Percentiles rank a stretch among this genome's conserved stretches.
These are phyloP conservation scores for Daldinia grandis DNA, from an alignment of 495 filamentous ascomycete species.

Conservation along the genomic window DNA sequence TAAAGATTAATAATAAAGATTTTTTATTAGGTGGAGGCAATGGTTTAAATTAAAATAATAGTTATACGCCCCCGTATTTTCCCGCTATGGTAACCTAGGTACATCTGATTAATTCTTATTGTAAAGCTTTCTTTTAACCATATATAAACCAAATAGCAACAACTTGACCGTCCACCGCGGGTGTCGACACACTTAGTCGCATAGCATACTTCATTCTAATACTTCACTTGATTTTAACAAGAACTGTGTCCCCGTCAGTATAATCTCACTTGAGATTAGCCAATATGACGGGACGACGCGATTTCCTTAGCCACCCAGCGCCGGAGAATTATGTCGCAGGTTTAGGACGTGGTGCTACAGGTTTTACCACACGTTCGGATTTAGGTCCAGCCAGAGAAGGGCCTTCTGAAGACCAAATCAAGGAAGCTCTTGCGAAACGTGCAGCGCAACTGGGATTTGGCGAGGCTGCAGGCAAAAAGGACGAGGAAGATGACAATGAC, in stretches of 20 bases:
- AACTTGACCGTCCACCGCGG: background rate
- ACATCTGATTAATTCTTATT: background rate
- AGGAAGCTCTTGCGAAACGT: slow-evolving; percentile 92
- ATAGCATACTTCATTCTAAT: background rate
- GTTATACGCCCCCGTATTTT: too few relatives aligned
- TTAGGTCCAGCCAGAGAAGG: slow-evolving; percentile 95
- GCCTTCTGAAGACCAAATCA: slow-evolving; percentile 97
- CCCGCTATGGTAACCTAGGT: too few relatives aligned
- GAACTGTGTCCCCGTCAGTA: background rate
- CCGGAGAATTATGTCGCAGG: slow-evolving; percentile 99
- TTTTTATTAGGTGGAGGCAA: too few relatives aligned
- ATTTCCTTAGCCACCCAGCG: slow-evolving; percentile 89
- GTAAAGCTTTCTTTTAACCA: slow-evolving; percentile 13
- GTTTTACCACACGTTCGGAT: slow-evolving; percentile 97
- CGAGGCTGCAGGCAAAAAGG: slow-evolving; percentile 83
- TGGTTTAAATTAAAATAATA: too few relatives aligned
- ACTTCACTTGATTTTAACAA: background rate
- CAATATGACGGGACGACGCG: slow-evolving; percentile 79
- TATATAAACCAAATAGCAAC: slow-evolving; percentile 6
- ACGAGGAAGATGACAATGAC: slow-evolving; percentile 79
- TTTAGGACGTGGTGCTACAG: slow-evolving; percentile 95
- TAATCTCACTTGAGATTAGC: background rate
- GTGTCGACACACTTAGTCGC: background rate
- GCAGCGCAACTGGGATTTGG: slow-evolving; percentile 81
- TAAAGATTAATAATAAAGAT: too few relatives aligned